Conservation (phyloP, 352 stramenopile species). For the Elongisporangium anandrum region DNA sequence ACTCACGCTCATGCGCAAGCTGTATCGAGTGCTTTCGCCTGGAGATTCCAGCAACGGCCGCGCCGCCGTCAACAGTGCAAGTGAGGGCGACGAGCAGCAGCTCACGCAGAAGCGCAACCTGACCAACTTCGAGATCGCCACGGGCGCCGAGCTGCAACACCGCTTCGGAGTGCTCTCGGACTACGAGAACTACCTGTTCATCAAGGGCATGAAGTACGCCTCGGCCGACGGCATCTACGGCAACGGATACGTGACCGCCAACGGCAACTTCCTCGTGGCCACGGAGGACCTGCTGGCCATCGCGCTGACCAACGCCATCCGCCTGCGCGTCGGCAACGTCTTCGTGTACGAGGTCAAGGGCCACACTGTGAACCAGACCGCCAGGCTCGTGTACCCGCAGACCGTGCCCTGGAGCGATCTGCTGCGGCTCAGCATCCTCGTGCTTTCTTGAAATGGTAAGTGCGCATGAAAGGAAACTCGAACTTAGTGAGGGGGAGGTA, state of each 20-base stretch:
- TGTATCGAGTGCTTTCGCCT: slow-evolving; percentile 21
- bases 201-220: slow-evolving; percentile 42
- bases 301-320: slow-evolving; percentile 26
- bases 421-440: slow-evolving; percentile 30
- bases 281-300: slow-evolving; percentile 30
- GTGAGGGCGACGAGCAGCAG: slow-evolving; percentile 9
- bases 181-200: slow-evolving; percentile 35
- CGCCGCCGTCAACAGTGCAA: too few relatives aligned
- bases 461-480: too few relatives aligned
- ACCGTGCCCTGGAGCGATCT: slow-evolving; percentile 33
- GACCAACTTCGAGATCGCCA: slow-evolving; percentile 34
- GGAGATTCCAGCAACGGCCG: slow-evolving; percentile 6
- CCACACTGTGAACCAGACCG: slow-evolving; percentile 30
- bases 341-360: slow-evolving; percentile 41
- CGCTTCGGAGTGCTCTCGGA: slow-evolving; percentile 20
- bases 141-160: slow-evolving; percentile 23
- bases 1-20: slow-evolving; percentile 16
- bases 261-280: slow-evolving; percentile 37
- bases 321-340: slow-evolving; percentile 23
- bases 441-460: slow-evolving; percentile 12
- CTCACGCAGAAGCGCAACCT: slow-evolving; percentile 25
- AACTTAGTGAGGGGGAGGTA: too few relatives aligned
- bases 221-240: slow-evolving; percentile 39
- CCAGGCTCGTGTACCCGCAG: slow-evolving; percentile 33
- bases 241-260: slow-evolving; percentile 40